Percentiles rank a stretch among this genome's conserved stretches.
These are phyloP conservation scores for Coniochaeta ligniaria DNA, from an alignment of 2,329 filamentous ascomycete genomes.

Conservation along the genomic window DNA sequence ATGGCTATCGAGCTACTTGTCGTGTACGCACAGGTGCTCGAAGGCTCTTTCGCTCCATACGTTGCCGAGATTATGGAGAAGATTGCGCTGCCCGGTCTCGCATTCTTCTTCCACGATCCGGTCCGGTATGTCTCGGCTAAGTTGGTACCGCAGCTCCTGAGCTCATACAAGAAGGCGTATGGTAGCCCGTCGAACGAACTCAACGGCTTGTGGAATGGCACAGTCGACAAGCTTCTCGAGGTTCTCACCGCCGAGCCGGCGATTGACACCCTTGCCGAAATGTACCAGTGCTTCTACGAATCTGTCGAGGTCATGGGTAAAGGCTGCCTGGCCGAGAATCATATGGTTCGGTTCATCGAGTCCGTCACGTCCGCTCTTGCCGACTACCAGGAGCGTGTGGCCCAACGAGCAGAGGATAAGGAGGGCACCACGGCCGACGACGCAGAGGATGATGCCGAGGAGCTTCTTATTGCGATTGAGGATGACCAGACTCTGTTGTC, in stretches of 20 bases:
- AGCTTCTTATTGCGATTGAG: slow-evolving; percentile 84
- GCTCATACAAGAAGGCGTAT: slow-evolving; percentile 88
- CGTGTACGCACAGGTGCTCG: slow-evolving; percentile 94
- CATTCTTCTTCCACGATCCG: slow-evolving; percentile 99
- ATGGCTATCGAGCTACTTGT: slow-evolving; percentile 99
- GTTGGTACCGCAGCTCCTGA: slow-evolving; percentile 85
- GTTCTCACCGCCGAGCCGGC: slow-evolving; percentile 90
- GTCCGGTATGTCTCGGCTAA: slow-evolving; percentile 93
- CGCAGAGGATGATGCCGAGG: slow-evolving; percentile 75
- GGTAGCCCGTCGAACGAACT: slow-evolving; percentile 75
- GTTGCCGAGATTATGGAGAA: slow-evolving; percentile 93
- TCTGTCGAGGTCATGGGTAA: slow-evolving; percentile 90
- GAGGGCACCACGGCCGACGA: slow-evolving; percentile 68
- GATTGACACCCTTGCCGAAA: slow-evolving; percentile 92
- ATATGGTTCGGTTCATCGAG: slow-evolving; percentile 85
- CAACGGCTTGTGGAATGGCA: slow-evolving; percentile 73
- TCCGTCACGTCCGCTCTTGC: slow-evolving; percentile 78
- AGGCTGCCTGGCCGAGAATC: slow-evolving; percentile 66
- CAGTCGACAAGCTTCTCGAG: slow-evolving; percentile 85
- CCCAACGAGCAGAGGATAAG: slow-evolving; percentile 75
- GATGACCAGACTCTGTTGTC: slow-evolving; percentile 94
- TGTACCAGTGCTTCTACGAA: slow-evolving; percentile 99
- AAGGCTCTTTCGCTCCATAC: slow-evolving; percentile 85
- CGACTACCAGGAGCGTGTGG: slow-evolving; percentile 86
- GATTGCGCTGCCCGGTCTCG: slow-evolving; percentile 85